Evolutionary conservation across 1,284 basidiomycete genomes (phyloP).

Genomic region (Cystobasidium slooffiae): DNA sequence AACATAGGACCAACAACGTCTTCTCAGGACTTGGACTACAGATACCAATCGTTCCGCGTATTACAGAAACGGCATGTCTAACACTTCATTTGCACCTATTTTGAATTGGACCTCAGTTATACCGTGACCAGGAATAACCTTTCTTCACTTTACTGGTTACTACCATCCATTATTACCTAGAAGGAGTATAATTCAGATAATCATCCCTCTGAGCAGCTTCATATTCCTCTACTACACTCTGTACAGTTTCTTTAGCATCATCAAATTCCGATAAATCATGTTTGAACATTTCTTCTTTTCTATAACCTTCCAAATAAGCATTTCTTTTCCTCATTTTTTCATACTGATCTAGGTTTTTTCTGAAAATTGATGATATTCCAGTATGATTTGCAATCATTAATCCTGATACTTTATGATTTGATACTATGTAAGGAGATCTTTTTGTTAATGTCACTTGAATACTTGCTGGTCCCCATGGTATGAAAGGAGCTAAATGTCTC

Average conservation of each 20-base stretch:
- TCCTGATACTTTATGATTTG: slow-evolving; percentile 82
- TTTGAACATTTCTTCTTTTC: slow-evolving; percentile 92
- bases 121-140: too few species aligned
- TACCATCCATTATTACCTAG: neutral
- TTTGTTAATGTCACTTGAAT: slow-evolving; percentile 97
- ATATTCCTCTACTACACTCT: slow-evolving; percentile 86
- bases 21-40: too few species aligned
- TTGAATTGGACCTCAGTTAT: too few species aligned
- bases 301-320: slow-evolving; percentile 96
- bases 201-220: slow-evolving; percentile 88
- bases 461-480: slow-evolving; percentile 98
- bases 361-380: slow-evolving; percentile 94
- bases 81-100: too few species aligned
- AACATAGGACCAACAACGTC: too few species aligned
- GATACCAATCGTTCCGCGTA: too few species aligned
- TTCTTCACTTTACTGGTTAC: neutral
- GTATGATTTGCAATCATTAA: slow-evolving; percentile 99
- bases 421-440: slow-evolving; percentile 83
- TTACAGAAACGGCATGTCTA: too few species aligned
- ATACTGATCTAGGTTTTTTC: slow-evolving; percentile 94
- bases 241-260: slow-evolving; percentile 70
- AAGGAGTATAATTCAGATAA: slow-evolving; percentile 66
- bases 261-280: slow-evolving; percentile 92
- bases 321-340: slow-evolving; percentile 85
- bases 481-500: slow-evolving; percentile 94